Conservation (phyloP, 768 basidiomycete species). For the Tricholoma terreum region DNA sequence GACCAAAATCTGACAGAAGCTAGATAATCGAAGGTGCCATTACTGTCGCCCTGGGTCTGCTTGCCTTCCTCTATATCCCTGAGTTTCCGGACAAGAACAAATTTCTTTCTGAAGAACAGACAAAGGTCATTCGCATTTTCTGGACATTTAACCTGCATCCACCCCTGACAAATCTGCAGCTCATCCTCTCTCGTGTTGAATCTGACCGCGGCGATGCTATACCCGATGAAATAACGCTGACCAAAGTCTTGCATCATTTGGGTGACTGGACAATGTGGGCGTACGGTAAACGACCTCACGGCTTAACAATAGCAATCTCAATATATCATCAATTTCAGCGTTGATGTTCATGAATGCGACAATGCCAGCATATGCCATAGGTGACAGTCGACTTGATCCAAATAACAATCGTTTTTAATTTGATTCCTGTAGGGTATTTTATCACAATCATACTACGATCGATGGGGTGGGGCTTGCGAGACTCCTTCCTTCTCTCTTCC, state of each 20-base stretch:
- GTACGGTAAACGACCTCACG: conserved; percentile 22
- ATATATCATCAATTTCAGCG: conserved; percentile 12
- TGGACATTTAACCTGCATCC: neutral
- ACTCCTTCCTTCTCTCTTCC: conserved; percentile 39
- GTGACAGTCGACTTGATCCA: conserved; percentile 3
- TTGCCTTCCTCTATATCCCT: conserved; percentile 21
- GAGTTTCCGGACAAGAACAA: conserved; percentile 26
- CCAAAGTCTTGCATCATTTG: conserved; percentile 33
- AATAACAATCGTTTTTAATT: neutral
- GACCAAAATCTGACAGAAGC: neutral
- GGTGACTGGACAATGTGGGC: conserved; percentile 37
- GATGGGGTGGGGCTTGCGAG: conserved; percentile 44
- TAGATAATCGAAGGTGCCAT: conserved; percentile 27
- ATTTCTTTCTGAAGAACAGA: conserved; percentile 35
- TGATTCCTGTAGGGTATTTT: conserved; percentile 27
- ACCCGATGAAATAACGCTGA: conserved; percentile 29
- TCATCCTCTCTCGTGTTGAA: conserved; percentile 30
- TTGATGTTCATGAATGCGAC: conserved; percentile 38
- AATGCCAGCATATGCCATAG: conserved; percentile 37
- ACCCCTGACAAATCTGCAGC: conserved; percentile 2
- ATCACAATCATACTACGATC: conserved; percentile 46
- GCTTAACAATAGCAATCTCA: neutral
- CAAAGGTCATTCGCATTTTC: conserved; percentile 20
- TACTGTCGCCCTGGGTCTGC: conserved; percentile 20
- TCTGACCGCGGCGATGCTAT: conserved; percentile 37